Conservation (phyloP, 2,329 filamentous ascomycete genomes). For the Talaromyces atroroseus region DNA sequence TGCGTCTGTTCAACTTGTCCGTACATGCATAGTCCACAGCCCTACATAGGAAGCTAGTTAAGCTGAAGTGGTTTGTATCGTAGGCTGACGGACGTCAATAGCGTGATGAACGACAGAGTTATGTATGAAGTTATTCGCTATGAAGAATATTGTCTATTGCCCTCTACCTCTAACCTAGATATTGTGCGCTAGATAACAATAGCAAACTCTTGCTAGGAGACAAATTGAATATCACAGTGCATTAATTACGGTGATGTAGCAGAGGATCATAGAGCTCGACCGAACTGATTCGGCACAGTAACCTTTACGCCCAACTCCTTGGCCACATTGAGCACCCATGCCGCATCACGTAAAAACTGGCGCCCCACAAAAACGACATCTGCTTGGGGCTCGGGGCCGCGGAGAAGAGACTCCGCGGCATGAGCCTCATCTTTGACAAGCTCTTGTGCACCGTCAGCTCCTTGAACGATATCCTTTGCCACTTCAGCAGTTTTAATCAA, state of each 20-base stretch:
- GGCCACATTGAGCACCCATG: conserved; percentile 50
- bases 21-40: no score
- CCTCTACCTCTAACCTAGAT: no score
- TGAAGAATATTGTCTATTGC: no score
- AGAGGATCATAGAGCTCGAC: conserved; percentile 16
- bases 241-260: neutral
- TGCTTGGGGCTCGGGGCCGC: conserved; percentile 27
- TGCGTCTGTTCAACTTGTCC: no score
- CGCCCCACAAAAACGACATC: conserved; percentile 49
- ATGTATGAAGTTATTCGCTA: no score
- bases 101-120: no score
- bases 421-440: conserved; percentile 36
- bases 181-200: no score
- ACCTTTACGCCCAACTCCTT: conserved; percentile 46
- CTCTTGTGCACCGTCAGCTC: neutral
- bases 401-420: conserved; percentile 21
- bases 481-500: conserved; percentile 45
- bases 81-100: no score
- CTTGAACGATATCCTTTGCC: neutral
- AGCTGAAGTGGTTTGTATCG: no score
- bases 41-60: no score
- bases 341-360: conserved; percentile 52
- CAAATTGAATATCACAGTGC: no score
- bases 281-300: conserved; percentile 46
- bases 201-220: no score